Conservation (phyloP, 2,329 filamentous ascomycete species). For the Epichloe elymi region DNA sequence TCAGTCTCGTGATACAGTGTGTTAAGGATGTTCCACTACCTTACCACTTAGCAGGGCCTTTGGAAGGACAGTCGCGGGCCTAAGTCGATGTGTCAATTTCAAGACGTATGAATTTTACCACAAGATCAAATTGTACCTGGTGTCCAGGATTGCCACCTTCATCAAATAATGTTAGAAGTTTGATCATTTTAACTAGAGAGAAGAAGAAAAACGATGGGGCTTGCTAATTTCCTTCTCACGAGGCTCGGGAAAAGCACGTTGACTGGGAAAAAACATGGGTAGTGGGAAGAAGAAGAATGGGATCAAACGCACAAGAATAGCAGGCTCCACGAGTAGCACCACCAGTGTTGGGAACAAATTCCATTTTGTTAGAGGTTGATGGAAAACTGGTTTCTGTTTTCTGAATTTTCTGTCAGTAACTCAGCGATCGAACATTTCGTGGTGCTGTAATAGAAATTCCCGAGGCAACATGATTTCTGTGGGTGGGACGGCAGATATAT, state of each 20-base stretch:
- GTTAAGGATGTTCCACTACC: slow-evolving; percentile 15
- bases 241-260: background rate
- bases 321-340: slow-evolving; percentile 29
- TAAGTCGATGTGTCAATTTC: slow-evolving; percentile 21
- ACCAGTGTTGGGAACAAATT: slow-evolving; percentile 12
- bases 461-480: background rate
- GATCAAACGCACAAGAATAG: slow-evolving; percentile 36
- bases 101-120: background rate
- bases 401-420: background rate
- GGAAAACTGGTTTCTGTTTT: background rate
- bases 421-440: background rate
- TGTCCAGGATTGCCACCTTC: slow-evolving; percentile 60
- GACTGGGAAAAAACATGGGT: background rate
- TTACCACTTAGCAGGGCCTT: slow-evolving; percentile 71
- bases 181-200: background rate
- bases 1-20: slow-evolving; percentile 9
- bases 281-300: background rate
- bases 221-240: background rate
- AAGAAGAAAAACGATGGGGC: background rate
- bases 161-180: background rate
- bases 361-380: slow-evolving; percentile 21
- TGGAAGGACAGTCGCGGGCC: slow-evolving; percentile 79
- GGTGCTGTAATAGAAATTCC: background rate
- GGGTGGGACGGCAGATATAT: background rate
- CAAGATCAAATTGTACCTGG: slow-evolving; percentile 46